A percentile compares a stretch with the other conserved stretches of the same genome.
These are phyloP conservation scores for Lodderomyces oxycetoniae DNA, from an alignment of 1,139 yeast species.

Conservation along the genomic window DNA sequence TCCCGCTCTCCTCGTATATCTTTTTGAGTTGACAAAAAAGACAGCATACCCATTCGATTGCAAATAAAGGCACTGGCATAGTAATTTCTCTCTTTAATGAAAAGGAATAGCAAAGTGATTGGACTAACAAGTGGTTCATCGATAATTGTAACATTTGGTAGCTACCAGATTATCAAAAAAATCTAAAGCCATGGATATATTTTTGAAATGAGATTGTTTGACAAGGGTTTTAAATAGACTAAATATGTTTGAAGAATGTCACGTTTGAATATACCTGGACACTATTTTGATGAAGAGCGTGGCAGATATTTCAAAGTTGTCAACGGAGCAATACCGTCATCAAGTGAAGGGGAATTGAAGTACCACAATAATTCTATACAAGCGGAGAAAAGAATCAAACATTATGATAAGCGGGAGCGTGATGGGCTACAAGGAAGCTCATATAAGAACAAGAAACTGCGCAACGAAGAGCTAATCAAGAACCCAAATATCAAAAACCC, in stretches of 20 bases:
- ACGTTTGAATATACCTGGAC: conserved; percentile 38
- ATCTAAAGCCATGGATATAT: no score
- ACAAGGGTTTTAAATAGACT: no score
- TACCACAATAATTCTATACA: conserved; percentile 36
- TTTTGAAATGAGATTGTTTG: not conserved
- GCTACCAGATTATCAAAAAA: no score
- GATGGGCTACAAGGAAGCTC: conserved; percentile 5
- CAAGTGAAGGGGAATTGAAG: conserved; percentile 8
- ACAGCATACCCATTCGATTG: no score
- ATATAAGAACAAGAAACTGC: conserved; percentile 15
- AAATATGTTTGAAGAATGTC: conserved; percentile 9
- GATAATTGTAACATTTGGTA: no score
- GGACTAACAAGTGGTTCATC: no score
- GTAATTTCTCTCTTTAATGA: no score
- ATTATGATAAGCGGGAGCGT: conserved; percentile 11
- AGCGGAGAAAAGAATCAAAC: conserved; percentile 21
- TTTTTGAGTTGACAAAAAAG: no score
- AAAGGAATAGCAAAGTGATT: no score
- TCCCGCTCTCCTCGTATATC: no score
- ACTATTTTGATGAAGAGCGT: conserved; percentile 39
- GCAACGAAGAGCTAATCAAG: conserved; percentile 1
- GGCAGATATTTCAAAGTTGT: conserved; percentile 43
- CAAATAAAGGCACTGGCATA: no score
- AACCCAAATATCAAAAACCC: conserved; percentile 3
- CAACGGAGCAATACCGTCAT: conserved; percentile 27